Evolutionary conservation across 1,139 yeast species (phyloP), one percentile per base, ranked within the genome.

Genomic region (Zygoascus meyerae): DNA sequence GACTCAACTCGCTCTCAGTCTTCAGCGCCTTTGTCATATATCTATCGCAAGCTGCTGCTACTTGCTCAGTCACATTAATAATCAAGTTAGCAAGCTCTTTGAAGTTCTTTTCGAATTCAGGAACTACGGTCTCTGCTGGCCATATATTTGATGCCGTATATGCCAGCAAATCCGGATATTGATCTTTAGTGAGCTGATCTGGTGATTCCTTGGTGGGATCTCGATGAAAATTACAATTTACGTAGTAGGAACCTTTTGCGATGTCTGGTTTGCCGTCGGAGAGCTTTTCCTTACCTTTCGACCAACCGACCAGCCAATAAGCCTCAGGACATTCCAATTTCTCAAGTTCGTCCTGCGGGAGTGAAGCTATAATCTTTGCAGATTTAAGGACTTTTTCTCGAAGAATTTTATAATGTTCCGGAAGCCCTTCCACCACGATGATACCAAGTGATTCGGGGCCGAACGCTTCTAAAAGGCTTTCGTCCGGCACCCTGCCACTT

Each of bases 221-320:
- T 28, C 67, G 66, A 55, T 73, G 77, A 55, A 79, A 79, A 63
- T 82, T 75, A 63, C 84, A 79, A 56, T 80, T 80, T 46, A 77
- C 72, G 55, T 80, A 80, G 57, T 65, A 80, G 1, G 83, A 78
- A 2, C 85, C 86, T 55, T 80, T 80, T 47, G 71, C 66, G 41
- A 56, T 63, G 56, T 80, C 85, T 0, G 78, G 78, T 38, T 52
- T 51, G 16, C 70, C 69, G 36, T 63, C 58, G 9, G 55, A 57
- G 34, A 80, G 67, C 40, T 63, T 71, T 55, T 80, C 85, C 48
- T 73, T 75, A 0, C 85, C 85, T 41, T 78, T 63, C n/a, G 84
- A 78, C 85, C 85, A 80, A 0, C 85, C 86, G 0, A 77, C 73
- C 5, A 79, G 62, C 77, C 81, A 80, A 44, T 58, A 61, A 0